Base-by-base conservation (phyloP, 305 asterid species). In the Fraxinus baroniana region DNA sequence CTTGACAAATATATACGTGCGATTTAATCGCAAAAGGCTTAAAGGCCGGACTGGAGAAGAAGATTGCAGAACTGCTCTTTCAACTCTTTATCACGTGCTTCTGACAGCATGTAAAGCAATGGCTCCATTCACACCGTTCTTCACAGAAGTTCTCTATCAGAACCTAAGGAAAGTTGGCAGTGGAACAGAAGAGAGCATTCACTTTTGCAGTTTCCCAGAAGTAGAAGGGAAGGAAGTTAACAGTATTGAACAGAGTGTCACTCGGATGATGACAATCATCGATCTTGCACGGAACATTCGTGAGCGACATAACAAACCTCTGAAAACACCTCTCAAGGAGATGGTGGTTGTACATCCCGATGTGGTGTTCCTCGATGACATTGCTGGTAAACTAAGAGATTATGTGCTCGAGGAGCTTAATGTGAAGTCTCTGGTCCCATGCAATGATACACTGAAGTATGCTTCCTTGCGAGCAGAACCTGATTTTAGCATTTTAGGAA, bases 51-150 rank as follows among this genome's bases (percentile, higher is more conserved):
- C 97, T 10, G 98, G 94, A 39, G 99, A 94, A 83, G 91, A 84
- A 81, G 99, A 96, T 84, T 94, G 99, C 87, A 91, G 91, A 89
- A 92, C 86, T 81, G 98, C 99, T 79, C 97, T 96, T 83, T 96
- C 99, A 7, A 93, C 98, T 4, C 99, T 96, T 62, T 96, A 92
- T 85, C 87, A 90, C 64, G 99, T 96, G 82, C 95, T 96, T 84
- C 87, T 94, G 70, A 91, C 98, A 36, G 92, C 99, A 71, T 96
- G 99, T 79, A 96, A 96, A 89, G 93, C 93, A 20, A 96, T 96
- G 99, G 97, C 99, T 78, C 97, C 99, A 12, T 92, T 96, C 87
- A 96, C 99, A 7, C 99, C 99, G 2, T 96, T 94, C 87, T 94
- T 96, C 90, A 90, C 98, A 1, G 99, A 96, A 86, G 94, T 93